Evolutionary conservation across 345 rosid genomes (phyloP).

Genomic region (Salix koriyanagi): DNA sequence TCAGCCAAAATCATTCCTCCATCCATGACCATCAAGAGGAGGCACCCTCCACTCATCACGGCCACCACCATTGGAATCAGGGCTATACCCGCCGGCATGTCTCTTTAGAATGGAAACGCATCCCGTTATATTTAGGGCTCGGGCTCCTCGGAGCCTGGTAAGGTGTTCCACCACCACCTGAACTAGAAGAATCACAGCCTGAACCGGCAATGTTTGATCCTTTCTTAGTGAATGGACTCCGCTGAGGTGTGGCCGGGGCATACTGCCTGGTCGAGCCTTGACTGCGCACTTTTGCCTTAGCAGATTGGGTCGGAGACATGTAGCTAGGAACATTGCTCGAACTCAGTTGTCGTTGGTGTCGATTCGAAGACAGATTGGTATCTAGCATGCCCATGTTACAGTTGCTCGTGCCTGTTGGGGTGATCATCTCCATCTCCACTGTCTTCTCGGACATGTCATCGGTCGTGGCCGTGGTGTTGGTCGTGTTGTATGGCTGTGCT

Average conservation of each 20-base stretch:
- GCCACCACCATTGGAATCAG: conserved; percentile 28
- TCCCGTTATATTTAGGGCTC: conserved; percentile 37
- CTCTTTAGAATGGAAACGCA: conserved; percentile 23
- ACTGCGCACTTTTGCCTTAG: conserved; percentile 72
- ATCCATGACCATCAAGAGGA: conserved; percentile 32
- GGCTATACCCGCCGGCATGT: conserved; percentile 32
- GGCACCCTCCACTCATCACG: conserved; percentile 48
- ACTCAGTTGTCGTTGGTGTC: conserved; percentile 36
- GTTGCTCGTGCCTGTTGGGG: conserved; percentile 17
- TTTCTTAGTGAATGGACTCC: conserved; percentile 75
- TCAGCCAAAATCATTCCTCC: conserved; percentile 51
- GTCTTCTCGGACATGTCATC: conserved; percentile 83
- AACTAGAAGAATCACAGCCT: conserved; percentile 69
- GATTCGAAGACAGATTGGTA: conserved; percentile 23
- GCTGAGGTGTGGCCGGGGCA: conserved; percentile 45
- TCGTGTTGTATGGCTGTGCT: conserved; percentile 55
- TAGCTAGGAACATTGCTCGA: conserved; percentile 59
- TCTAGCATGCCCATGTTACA: conserved; percentile 1
- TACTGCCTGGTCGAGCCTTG: conserved; percentile 34
- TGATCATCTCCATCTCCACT: conserved; percentile 59
- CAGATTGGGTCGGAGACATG: conserved; percentile 85
- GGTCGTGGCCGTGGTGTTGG: conserved; percentile 45
- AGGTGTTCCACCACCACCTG: conserved; percentile 41
- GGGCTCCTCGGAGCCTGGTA: conserved; percentile 62
- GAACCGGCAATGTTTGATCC: conserved; percentile 29